A percentile compares a stretch with the other conserved stretches of the same genome.
Conservation (phyloP, 2,329 filamentous ascomycete species). For the Acrocalymma vagum region DNA sequence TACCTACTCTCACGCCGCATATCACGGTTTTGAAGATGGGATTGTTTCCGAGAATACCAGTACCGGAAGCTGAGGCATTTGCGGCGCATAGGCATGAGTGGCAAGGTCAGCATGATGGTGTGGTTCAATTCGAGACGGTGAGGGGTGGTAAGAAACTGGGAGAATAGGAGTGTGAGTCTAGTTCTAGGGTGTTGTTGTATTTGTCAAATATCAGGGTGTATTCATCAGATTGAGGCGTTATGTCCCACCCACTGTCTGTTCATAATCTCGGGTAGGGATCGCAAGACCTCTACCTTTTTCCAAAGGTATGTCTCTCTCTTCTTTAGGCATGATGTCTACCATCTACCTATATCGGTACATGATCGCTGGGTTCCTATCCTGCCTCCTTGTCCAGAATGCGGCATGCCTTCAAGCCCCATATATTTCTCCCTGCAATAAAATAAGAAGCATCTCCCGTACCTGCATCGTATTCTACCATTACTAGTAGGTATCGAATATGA, state of each 20-base stretch:
- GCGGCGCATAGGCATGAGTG: slow-evolving; percentile 54
- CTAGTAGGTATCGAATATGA: no score
- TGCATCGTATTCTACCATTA: no score
- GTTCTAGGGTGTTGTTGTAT: not conserved
- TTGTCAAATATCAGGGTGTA: not conserved
- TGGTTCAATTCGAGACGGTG: slow-evolving; percentile 51
- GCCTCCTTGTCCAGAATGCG: slow-evolving; percentile 52
- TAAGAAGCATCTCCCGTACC: no score
- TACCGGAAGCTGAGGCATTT: slow-evolving; percentile 57
- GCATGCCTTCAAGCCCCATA: slow-evolving; percentile 50
- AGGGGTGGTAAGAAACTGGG: slow-evolving; percentile 50
- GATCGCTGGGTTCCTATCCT: slow-evolving; percentile 63
- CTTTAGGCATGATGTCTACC: slow-evolving; percentile 9
- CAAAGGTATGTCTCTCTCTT: slow-evolving; percentile 1
- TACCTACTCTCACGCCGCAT: slow-evolving; percentile 49
- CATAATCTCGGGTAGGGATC: not conserved
- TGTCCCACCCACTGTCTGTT: not conserved
- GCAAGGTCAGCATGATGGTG: slow-evolving; percentile 49
- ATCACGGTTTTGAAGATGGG: slow-evolving; percentile 61
- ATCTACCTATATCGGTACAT: slow-evolving; percentile 60
- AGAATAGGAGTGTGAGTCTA: slow-evolving; percentile 9
- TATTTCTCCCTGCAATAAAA: slow-evolving; percentile 53
- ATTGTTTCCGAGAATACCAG: slow-evolving; percentile 58
- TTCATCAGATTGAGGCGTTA: not conserved
- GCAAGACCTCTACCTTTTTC: not conserved